Percentiles rank a stretch among this genome's conserved stretches.
Evolutionary conservation across 176 grass and related monocot species (phyloP).

Genomic region (Zoysia pacifica): DNA sequence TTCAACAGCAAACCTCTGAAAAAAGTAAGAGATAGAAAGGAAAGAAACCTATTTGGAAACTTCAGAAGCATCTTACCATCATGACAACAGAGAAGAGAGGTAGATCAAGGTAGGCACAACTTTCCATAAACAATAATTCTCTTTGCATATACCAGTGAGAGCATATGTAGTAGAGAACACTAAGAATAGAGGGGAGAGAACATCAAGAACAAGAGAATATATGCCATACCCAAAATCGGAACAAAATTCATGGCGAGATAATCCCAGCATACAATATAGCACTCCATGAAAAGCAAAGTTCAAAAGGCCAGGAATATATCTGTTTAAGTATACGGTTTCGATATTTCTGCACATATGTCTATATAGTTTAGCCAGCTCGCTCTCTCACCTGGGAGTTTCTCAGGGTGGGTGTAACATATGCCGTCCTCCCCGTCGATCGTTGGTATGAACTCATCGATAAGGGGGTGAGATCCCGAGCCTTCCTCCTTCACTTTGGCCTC

Average conservation of each 20-base stretch:
- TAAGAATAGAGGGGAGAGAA: slow-evolving; percentile 52
- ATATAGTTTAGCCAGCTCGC: background rate
- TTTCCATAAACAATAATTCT: slow-evolving; percentile 70
- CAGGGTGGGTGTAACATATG: slow-evolving; percentile 99
- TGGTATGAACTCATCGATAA: slow-evolving; percentile 94
- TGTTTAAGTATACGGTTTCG: slow-evolving; percentile 30
- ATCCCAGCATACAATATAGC: slow-evolving; percentile 50
- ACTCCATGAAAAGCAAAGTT: slow-evolving; percentile 44
- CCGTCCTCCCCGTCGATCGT: slow-evolving; percentile 94
- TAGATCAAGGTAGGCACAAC: slow-evolving; percentile 58
- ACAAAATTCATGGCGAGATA: slow-evolving; percentile 44
- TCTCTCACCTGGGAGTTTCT: slow-evolving; percentile 87
- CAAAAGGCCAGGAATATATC: slow-evolving; percentile 47
- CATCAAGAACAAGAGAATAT: slow-evolving; percentile 63
- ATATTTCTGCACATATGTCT: slow-evolving; percentile 27
- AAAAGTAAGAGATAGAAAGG: slow-evolving; percentile 48
- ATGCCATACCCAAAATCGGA: slow-evolving; percentile 65
- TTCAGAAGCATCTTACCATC: slow-evolving; percentile 78
- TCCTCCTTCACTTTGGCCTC: slow-evolving; percentile 79
- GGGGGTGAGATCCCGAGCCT: slow-evolving; percentile 74
- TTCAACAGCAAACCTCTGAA: slow-evolving; percentile 55
- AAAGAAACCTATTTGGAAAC: slow-evolving; percentile 80
- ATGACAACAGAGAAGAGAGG: slow-evolving; percentile 46
- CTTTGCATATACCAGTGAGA: slow-evolving; percentile 63
- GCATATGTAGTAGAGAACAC: slow-evolving; percentile 53